These are phyloP conservation scores for Kuraishia floccosa DNA, from an alignment of 805 yeast species.

Conservation along the genomic window DNA sequence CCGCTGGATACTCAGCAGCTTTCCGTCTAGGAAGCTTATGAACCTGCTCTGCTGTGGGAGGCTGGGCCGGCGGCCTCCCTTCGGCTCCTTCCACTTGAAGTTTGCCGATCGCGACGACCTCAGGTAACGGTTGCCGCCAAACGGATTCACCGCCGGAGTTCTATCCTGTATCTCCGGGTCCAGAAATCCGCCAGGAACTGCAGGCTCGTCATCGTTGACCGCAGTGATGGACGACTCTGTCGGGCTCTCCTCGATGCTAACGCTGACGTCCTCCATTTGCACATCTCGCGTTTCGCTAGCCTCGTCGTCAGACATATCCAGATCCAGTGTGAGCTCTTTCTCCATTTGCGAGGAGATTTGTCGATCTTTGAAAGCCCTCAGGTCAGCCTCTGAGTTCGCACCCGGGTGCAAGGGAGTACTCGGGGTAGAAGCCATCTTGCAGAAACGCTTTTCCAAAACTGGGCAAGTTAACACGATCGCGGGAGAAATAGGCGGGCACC, in stretches of 20 bases:
- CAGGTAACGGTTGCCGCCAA: constrained; percentile 12
- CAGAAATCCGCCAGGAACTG: constrained; percentile 1
- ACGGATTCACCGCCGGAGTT: constrained; percentile 14
- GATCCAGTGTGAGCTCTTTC: constrained; percentile 14
- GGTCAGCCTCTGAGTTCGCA: constrained; percentile 11
- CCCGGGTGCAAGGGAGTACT: constrained; percentile 17
- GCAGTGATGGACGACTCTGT: constrained; percentile 1
- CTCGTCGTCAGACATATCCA: constrained; percentile 7
- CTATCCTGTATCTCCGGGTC: background rate
- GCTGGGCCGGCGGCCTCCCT: constrained; percentile 16
- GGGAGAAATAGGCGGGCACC: too few species aligned
- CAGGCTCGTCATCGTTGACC: constrained; percentile 1
- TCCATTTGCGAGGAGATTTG: constrained; percentile 11
- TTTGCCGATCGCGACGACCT: constrained; percentile 12
- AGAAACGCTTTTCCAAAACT: too few species aligned
- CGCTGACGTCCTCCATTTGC: constrained; percentile 1
- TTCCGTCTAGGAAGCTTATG: constrained; percentile 41
- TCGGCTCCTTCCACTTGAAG: constrained; percentile 4
- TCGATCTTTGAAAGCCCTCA: constrained; percentile 1
- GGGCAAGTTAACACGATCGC: too few species aligned
- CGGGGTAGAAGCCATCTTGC: constrained; percentile 8
- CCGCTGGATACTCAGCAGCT: constrained; percentile 42
- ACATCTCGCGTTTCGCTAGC: constrained; percentile 3
- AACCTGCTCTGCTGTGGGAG: constrained; percentile 45
- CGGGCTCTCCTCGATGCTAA: constrained; percentile 1